phyloP scores from a whole-genome alignment of 176 grass and related monocot genomes.

The Lolium multiflorum region DNA sequence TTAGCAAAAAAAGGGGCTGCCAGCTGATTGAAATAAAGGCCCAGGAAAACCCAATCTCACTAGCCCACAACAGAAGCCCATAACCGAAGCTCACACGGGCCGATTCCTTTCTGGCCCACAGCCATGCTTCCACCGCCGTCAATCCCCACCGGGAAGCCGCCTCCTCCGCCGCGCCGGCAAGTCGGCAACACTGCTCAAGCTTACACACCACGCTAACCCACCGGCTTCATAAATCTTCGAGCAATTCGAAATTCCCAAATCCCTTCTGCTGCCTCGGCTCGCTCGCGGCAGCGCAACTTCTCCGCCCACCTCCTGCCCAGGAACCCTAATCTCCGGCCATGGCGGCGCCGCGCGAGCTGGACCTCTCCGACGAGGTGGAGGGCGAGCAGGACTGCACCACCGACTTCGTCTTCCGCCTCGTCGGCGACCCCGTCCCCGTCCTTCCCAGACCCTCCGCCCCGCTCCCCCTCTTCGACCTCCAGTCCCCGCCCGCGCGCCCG shows the following conservation, averaged over 20 bases:
- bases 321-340: conserved; percentile 41
- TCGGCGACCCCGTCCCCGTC: conserved; percentile 79
- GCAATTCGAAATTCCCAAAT: neutral
- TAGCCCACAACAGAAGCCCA: no score
- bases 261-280: neutral
- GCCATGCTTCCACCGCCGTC: neutral
- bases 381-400: conserved; percentile 61
- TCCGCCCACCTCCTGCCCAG: conserved; percentile 10
- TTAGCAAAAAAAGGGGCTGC: no score
- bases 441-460: conserved; percentile 44
- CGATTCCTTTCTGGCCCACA: neutral
- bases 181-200: conserved; percentile 5
- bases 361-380: conserved; percentile 76
- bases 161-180: conserved; percentile 14
- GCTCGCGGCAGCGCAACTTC: conserved; percentile 23
- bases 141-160: neutral
- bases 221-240: neutral
- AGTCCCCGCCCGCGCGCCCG: conserved; percentile 63
- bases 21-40: no score
- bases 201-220: conserved; percentile 22
- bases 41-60: no score
- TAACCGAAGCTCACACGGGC: no score
- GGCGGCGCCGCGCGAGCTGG: conserved; percentile 54
- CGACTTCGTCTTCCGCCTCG: conserved; percentile 86
- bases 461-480: conserved; percentile 68